Conservation (phyloP, 805 yeast species). For the Myxozyma udenii region DNA sequence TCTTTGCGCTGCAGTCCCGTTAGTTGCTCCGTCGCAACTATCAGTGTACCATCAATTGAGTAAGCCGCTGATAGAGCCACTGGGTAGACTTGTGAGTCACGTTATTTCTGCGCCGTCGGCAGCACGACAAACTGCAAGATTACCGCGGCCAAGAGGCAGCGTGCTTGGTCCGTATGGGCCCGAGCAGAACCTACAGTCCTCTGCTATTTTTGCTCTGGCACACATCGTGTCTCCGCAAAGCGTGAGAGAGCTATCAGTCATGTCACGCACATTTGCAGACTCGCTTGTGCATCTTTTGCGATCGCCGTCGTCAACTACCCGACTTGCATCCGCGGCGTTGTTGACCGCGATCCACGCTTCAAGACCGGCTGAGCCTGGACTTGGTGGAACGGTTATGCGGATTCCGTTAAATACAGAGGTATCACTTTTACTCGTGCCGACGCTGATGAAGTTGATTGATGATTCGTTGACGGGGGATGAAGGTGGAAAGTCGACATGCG, state of each 20-base stretch:
- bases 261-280: conserved; percentile 31
- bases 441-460: conserved; percentile 36
- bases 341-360: conserved; percentile 13
- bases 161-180: neutral
- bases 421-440: conserved; percentile 33
- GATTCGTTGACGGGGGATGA: conserved; percentile 31
- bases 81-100: conserved; percentile 1
- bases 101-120: neutral
- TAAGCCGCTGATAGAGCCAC: conserved; percentile 1
- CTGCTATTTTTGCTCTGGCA: conserved; percentile 20
- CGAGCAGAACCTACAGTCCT: conserved; percentile 11
- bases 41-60: conserved; percentile 1
- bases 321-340: conserved; percentile 19
- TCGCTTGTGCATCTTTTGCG: conserved; percentile 33
- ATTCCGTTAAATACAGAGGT: conserved; percentile 24
- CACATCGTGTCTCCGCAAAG: conserved; percentile 9
- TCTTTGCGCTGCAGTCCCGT: conserved; percentile 16
- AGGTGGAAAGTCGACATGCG: conserved; percentile 21
- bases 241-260: conserved; percentile 16
- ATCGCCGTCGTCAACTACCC: conserved; percentile 20
- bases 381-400: neutral
- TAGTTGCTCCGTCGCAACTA: conserved; percentile 15
- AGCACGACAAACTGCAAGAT: neutral
- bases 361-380: conserved; percentile 2
- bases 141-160: neutral